Evolutionary conservation across 2,329 filamentous ascomycete species (phyloP), one percentile per base, ranked within the genome.

Genomic region (Sclerotinia sclerotiorum): DNA sequence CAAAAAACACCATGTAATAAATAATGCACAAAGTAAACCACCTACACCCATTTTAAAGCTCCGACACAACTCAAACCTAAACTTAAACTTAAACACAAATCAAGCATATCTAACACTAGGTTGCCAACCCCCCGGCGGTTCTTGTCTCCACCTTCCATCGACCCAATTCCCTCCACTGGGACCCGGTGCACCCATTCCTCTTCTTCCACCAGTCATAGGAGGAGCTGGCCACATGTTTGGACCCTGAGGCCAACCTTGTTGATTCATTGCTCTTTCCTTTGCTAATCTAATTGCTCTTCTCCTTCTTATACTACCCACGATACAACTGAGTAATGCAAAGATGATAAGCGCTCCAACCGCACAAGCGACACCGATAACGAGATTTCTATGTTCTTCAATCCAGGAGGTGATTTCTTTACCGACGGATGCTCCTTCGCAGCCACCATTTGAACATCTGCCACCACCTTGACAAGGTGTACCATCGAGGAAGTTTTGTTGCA

Each of bases 401-500:
- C 93, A 97, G 70, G 84, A 84, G 66, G 81, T 82, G 71, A 96
- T 88, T 79, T 93, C 88, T 71, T 88, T 89, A 73, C 84, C 84
- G 2, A 91, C 84, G 39, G 86, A 89, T 48, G 87, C 82, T 70
- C 92, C 94, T 74, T 85, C 79, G 80, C 95, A 99, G 73, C 84
- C 81, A 55, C 95, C 95, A 74, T 94, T 94, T 64, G 79, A 77
- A 79, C 95, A 99, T 68, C 82, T 84, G 8, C 95, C 95, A 67
- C 92, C 92, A 24, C 90, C 91, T 65, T 88, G 85, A 77, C 95
- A 99, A 1, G 86, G 82, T 0, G 95, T 98, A 24, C 95, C 95
- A 77, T 99, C 95, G 42, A 98, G 83, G 80, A 97, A 98, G 80
- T 96, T 95, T 78, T 97, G 93, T 77, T 92, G 89, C 81, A 96